Base-by-base conservation (phyloP, 257 asterid genomes). In the Capsicum rhomboideum region DNA sequence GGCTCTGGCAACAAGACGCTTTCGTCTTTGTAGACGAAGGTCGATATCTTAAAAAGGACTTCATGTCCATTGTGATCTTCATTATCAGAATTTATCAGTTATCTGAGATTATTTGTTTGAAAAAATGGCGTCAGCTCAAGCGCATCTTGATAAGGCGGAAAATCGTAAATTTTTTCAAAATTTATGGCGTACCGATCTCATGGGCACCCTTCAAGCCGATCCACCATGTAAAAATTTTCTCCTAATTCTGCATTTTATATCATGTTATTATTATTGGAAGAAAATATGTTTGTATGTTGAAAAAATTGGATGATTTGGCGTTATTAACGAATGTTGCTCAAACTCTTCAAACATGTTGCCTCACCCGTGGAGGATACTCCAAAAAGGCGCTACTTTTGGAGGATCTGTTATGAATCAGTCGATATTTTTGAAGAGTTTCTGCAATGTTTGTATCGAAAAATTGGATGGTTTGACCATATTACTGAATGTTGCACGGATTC, bases 141-240 rank as follows among this genome's bases (percentile, higher is more conserved):
- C 23, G 42, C n/a, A 61, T 17, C 26, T 88, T 68, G 82, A 63
- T 78, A 82, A 84, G 79, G 83, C 82, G 82, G 78, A 78, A 83
- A 69, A 14, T 78, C 91, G 89, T 29, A 82, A 82, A 83, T n/a
- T 37, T 37, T 82, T 78, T 64, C 82, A 50, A 34, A 88, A 88
- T 66, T 6, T 37, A 17, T 86, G 89, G 89, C 91, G 82, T 23
- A 84, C 86, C 12, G 91, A 88, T 82, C 89, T 84, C 56, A 69
- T 86, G 87, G 55, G 44, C 26, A 71, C 89, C 61, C 54, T 88
- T 8, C 46, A 42, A 8, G 83, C 82, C 5, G 88, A 88, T 84
- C 89, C 91, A 7, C 34, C 50, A 23, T 88, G 91, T 84, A 84
- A 23, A 14, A 0, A 44, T 44, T 72, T 54, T n/a, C 29, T 8